Conservation (phyloP, 805 yeast species). For the Metschnikowia colocasiae region DNA sequence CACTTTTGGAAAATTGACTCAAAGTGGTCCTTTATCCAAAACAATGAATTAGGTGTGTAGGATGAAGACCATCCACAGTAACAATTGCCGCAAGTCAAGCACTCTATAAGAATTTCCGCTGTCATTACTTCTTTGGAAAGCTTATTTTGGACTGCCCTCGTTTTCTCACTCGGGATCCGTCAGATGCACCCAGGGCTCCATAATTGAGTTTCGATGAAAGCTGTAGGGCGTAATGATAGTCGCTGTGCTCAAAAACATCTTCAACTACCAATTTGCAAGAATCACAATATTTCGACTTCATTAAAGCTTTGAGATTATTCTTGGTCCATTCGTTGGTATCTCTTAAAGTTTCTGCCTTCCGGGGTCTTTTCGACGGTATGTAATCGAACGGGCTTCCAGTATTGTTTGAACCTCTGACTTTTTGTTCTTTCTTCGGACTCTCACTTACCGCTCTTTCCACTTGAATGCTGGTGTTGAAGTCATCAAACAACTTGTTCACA, state of each 20-base stretch:
- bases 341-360: neutral
- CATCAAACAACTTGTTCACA: constrained; percentile 25
- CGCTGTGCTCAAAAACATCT: constrained; percentile 48
- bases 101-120: neutral
- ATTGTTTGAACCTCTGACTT: neutral
- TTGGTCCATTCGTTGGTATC: constrained; percentile 2
- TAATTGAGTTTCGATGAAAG: constrained; percentile 42
- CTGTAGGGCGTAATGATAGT: constrained; percentile 51
- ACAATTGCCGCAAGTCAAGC: too few species aligned
- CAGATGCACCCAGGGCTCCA: neutral
- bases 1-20: too few species aligned
- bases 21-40: too few species aligned
- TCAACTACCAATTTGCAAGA: constrained; percentile 25
- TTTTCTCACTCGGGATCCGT: neutral
- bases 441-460: constrained; percentile 9
- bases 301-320: constrained; percentile 17
- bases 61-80: too few species aligned
- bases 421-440: constrained; percentile 8
- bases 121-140: neutral
- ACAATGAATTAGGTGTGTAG: too few species aligned
- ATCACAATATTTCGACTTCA: constrained; percentile 23
- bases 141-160: neutral
- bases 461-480: constrained; percentile 13
- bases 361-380: neutral
- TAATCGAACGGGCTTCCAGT: neutral